Base-by-base conservation (phyloP, 176 grass and related monocot genomes). In the Tuctoria greenei region DNA sequence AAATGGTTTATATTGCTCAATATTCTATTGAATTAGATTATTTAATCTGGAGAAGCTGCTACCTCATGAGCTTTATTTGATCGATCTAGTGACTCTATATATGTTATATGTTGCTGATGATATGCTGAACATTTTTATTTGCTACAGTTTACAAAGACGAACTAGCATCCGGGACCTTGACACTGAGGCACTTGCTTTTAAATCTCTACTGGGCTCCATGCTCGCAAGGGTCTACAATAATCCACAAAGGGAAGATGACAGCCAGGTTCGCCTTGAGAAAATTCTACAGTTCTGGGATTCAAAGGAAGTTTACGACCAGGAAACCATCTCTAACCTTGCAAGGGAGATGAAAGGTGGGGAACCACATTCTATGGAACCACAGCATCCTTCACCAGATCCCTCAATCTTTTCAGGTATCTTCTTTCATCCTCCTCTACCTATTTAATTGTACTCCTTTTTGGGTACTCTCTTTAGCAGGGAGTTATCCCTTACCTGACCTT, bases 281-380 rank as follows among this genome's bases (percentile, higher is more conserved):
- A 99, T 99, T n/a, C 54, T 99, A 17, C 95, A 95, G 61, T 99
- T 95, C 75, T 99, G 92, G 95, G 79, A 77, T 76, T 92, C 87
- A 27, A 99, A 95, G 65, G 95, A 99, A 79, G 95, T 99, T 61
- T 99, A 90, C 45, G 83, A 95, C 56, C 84, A 82, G 58, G 89
- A 84, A 75, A 92, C 85, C 12, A 90, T 99, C 12, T 28, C 73
- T 86, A 82, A 31, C 65, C 61, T 99, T 59, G 92, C 90, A 74
- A 88, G 73, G 34, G 92, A 99, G 80, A 99, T 99, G 95, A 95
- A 88, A 77, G 76, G 83, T 58, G 86, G 79, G 18, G 12, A 34
- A 6, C 18, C 65, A 27, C 76, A 85, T 54, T 79, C 67, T 67
- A 73, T 65, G 10, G 66, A 46, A 66, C 73, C 69, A 8, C 75